A percentile compares a stretch with the other conserved stretches of the same genome.
phyloP scores from a whole-genome alignment of 1,139 yeast genomes.

The Sugiyamaella japonica region DNA sequence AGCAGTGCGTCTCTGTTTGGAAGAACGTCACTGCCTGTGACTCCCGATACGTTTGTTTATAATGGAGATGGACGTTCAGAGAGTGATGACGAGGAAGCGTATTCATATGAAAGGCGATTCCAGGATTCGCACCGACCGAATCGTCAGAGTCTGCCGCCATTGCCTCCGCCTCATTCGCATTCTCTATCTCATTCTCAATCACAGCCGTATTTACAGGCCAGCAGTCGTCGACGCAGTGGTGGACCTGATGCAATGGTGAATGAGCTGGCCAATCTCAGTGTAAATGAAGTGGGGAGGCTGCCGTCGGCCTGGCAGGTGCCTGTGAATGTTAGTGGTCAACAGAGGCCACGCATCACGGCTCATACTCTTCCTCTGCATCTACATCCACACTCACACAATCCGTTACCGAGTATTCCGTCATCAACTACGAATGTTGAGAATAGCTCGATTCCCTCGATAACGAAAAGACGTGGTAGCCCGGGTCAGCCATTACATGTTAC shows the following conservation, averaged over 20 bases:
- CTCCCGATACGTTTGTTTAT: slow-evolving; percentile 5
- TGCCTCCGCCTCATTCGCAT: slow-evolving; percentile 8
- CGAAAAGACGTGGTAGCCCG: neutral
- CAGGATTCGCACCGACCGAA: neutral
- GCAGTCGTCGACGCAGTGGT: neutral
- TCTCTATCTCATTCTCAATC: neutral
- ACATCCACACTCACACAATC: neutral
- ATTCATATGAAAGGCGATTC: slow-evolving; percentile 2
- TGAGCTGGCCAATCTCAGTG: slow-evolving; percentile 7
- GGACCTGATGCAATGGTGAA: neutral
- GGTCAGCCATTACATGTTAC: neutral
- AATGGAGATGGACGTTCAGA: neutral
- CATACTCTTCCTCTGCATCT: neutral
- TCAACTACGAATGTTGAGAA: slow-evolving; percentile 4
- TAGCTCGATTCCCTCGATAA: neutral
- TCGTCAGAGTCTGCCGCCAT: slow-evolving; percentile 7
- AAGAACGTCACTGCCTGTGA: neutral
- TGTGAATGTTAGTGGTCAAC: neutral
- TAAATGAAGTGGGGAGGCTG: neutral
- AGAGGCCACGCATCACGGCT: neutral
- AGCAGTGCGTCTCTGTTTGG: neutral
- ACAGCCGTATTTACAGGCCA: neutral
- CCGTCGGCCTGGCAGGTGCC: neutral
- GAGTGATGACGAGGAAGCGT: slow-evolving; percentile 1
- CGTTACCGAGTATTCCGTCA: slow-evolving; percentile 1